A percentile compares a stretch with the other conserved stretches of the same genome.
phyloP scores from a whole-genome alignment of 345 rosid species.

The Zanthoxylum bungeanum region DNA sequence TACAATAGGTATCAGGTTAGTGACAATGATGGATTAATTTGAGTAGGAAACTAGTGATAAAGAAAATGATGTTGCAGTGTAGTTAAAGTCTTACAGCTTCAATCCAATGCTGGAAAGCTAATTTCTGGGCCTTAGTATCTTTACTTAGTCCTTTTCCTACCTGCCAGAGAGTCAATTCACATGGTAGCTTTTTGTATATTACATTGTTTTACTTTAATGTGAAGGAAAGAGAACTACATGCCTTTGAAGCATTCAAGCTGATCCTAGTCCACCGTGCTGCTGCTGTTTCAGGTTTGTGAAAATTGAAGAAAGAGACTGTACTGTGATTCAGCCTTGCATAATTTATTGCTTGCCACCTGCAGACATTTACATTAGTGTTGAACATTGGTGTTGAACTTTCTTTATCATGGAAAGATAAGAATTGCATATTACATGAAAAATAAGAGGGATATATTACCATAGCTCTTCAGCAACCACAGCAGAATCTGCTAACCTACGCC shows the following conservation, averaged over 20 bases:
- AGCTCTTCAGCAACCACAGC: constrained; percentile 39
- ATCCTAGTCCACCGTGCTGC: constrained; percentile 33
- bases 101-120: constrained; percentile 32
- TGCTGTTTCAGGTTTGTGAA: constrained; percentile 30
- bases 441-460: constrained; percentile 21
- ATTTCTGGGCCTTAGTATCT: constrained; percentile 20
- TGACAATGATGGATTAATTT: neutral
- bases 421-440: neutral
- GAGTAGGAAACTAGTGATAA: neutral
- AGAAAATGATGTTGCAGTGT: neutral
- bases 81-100: constrained; percentile 22
- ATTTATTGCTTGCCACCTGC: constrained; percentile 37
- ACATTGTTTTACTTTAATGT: neutral
- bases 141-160: constrained; percentile 19
- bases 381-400: neutral
- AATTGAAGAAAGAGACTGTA: constrained; percentile 38
- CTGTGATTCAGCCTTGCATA: constrained; percentile 36
- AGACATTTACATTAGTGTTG: neutral
- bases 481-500: constrained; percentile 36
- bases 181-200: neutral
- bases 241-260: constrained; percentile 36
- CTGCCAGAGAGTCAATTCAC: constrained; percentile 7
- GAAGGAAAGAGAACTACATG: neutral
- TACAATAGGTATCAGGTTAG: neutral
- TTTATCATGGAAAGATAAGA: neutral